These are phyloP conservation scores for Paraphoma sp. DNA, from an alignment of 2,329 filamentous ascomycete species.

Conservation along the genomic window DNA sequence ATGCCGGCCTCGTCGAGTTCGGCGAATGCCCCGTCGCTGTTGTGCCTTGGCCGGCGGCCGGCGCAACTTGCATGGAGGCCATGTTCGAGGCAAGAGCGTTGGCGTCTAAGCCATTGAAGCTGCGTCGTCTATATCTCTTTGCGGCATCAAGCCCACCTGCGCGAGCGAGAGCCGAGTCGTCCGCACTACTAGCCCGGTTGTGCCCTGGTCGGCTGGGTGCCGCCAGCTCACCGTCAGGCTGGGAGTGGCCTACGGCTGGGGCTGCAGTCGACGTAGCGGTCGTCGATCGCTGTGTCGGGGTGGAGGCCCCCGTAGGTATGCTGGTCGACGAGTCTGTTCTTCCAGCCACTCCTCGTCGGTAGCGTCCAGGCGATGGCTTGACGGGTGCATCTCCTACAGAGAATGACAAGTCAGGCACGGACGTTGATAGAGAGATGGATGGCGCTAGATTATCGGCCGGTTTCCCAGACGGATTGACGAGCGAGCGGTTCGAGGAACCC, in stretches of 20 bases:
- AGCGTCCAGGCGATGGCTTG: conserved; percentile 81
- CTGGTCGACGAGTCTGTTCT: conserved; percentile 58
- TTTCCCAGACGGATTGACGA: conserved; percentile 37
- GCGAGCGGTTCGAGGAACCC: conserved; percentile 58
- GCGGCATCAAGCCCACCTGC: conserved; percentile 68
- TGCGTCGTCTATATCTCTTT: conserved; percentile 81
- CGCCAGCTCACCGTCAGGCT: conserved; percentile 50
- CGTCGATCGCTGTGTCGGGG: conserved; percentile 41
- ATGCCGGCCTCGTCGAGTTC: conserved; percentile 31
- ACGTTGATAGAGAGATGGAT: conserved; percentile 59
- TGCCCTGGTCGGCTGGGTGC: conserved; percentile 51
- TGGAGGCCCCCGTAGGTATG: conserved; percentile 33
- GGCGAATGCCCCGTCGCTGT: conserved; percentile 15
- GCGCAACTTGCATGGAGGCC: conserved; percentile 21
- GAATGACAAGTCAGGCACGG: conserved; percentile 63
- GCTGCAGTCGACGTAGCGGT: conserved; percentile 51
- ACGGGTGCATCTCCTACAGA: conserved; percentile 61
- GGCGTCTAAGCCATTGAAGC: conserved; percentile 71
- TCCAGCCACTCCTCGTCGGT: conserved; percentile 69
- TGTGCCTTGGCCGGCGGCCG: conserved; percentile 13
- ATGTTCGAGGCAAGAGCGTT: conserved; percentile 28
- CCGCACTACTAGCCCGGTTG: conserved; percentile 67
- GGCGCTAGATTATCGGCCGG: conserved; percentile 49
- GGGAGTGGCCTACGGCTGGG: conserved; percentile 58
- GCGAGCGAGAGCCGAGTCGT: conserved; percentile 72